phyloP scores from a whole-genome alignment of 1,139 yeast genomes.

The Kodamaea derodonti region DNA sequence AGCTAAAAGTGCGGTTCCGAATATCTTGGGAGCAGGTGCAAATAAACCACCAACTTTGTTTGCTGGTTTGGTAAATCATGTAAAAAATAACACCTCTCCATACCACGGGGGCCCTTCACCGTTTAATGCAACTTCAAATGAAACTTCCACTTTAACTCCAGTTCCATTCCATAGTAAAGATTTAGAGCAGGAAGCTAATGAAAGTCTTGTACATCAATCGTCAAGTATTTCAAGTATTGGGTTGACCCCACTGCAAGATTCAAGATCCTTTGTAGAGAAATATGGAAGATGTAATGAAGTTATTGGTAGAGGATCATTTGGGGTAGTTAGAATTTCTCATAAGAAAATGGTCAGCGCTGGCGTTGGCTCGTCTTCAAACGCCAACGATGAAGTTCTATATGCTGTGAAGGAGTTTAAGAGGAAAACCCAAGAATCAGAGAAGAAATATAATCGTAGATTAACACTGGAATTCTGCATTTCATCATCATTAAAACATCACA shows the following conservation, averaged over 20 bases:
- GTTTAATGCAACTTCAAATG: slow-evolving; percentile 1
- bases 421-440: slow-evolving; percentile 41
- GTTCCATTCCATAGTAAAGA: neutral
- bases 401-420: slow-evolving; percentile 48
- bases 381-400: slow-evolving; percentile 33
- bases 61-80: slow-evolving; percentile 74
- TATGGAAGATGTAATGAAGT: slow-evolving; percentile 51
- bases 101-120: slow-evolving; percentile 15
- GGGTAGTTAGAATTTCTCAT: slow-evolving; percentile 46
- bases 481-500: slow-evolving; percentile 43
- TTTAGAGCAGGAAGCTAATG: slow-evolving; percentile 1
- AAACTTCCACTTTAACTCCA: neutral
- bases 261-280: slow-evolving; percentile 44
- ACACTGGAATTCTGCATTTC: slow-evolving; percentile 48
- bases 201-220: neutral
- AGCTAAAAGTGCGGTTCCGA: slow-evolving; percentile 84
- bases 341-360: slow-evolving; percentile 22
- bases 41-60: slow-evolving; percentile 71
- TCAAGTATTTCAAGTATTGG: neutral
- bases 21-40: slow-evolving; percentile 25
- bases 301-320: slow-evolving; percentile 46
- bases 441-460: slow-evolving; percentile 41
- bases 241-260: slow-evolving; percentile 18
- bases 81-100: slow-evolving; percentile 36
- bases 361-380: slow-evolving; percentile 6